These are phyloP conservation scores for Agrocybe pediades DNA, from an alignment of 768 basidiomycete genomes.

Conservation along the genomic window DNA sequence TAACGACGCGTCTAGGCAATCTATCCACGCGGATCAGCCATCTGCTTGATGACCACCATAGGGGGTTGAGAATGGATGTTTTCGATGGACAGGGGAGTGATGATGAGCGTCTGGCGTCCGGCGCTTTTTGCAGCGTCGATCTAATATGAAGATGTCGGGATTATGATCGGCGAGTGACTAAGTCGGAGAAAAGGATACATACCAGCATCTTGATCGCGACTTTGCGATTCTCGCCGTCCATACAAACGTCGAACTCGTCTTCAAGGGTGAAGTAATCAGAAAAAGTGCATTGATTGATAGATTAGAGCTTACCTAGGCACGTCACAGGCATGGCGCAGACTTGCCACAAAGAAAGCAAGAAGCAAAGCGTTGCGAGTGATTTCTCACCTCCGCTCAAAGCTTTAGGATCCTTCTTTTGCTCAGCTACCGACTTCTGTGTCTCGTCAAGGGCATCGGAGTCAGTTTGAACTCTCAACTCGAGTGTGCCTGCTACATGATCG, in stretches of 20 bases:
- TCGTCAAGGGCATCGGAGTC: background rate
- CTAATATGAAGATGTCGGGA: background rate
- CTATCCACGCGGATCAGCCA: conserved; percentile 5
- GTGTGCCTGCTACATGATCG: background rate
- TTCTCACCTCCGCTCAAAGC: conserved; percentile 9
- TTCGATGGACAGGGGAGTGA: conserved; percentile 8
- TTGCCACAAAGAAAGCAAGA: conserved; percentile 8
- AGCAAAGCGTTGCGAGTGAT: conserved; percentile 3
- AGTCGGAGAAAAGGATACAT: background rate
- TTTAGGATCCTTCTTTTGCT: conserved; percentile 5
- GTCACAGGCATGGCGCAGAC: conserved; percentile 1
- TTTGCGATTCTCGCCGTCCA: conserved; percentile 5
- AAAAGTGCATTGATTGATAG: background rate
- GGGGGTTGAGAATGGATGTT: conserved; percentile 8
- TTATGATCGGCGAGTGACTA: background rate
- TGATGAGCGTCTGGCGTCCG: conserved; percentile 11
- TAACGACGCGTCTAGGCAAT: background rate
- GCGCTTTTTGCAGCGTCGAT: conserved; percentile 5
- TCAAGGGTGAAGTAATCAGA: too few relatives aligned
- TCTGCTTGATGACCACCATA: conserved; percentile 9
- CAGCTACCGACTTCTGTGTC: background rate
- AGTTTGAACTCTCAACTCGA: conserved; percentile 8
- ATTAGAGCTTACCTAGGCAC: conserved; percentile 2
- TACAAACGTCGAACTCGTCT: conserved; percentile 11
- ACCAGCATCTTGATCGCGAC: conserved; percentile 9